Percentiles rank a stretch among this genome's conserved stretches.
Evolutionary conservation across 106 monocot species (phyloP).

Genomic region (Acorus gramineus): DNA sequence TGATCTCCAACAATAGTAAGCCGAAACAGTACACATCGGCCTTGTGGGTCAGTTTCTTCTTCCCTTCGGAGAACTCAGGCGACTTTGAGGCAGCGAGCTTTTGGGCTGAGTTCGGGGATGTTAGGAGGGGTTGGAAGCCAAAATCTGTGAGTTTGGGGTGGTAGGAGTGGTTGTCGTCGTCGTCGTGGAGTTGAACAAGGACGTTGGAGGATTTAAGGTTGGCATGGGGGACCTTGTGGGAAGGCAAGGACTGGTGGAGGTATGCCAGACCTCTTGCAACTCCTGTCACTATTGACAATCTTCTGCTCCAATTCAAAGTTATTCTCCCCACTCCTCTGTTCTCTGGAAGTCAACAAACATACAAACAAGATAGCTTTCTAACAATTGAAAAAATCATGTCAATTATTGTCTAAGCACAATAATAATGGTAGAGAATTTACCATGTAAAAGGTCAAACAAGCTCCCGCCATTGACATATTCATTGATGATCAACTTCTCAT

Average conservation of each 20-base stretch:
- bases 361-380: background rate
- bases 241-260: conserved; percentile 40
- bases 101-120: background rate
- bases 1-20: conserved; percentile 35
- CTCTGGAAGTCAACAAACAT: conserved; percentile 11
- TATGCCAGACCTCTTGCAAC: conserved; percentile 35
- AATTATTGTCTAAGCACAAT: background rate
- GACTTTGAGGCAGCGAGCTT: conserved; percentile 24
- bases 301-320: conserved; percentile 35
- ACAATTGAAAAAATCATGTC: background rate
- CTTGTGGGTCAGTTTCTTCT: conserved; percentile 24
- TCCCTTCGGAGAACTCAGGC: conserved; percentile 28
- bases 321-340: conserved; percentile 53
- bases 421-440: conserved; percentile 13
- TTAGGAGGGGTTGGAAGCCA: conserved; percentile 42
- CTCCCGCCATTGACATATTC: conserved; percentile 28
- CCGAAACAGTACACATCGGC: conserved; percentile 55
- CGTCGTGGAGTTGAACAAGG: conserved; percentile 8
- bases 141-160: conserved; percentile 37
- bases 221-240: conserved; percentile 38
- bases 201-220: conserved; percentile 55
- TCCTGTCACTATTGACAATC: conserved; percentile 34
- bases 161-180: background rate
- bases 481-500: conserved; percentile 39
- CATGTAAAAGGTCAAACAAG: conserved; percentile 47